Base-by-base conservation (phyloP, 2,329 filamentous ascomycete genomes). In the Verruconis gallopava region DNA sequence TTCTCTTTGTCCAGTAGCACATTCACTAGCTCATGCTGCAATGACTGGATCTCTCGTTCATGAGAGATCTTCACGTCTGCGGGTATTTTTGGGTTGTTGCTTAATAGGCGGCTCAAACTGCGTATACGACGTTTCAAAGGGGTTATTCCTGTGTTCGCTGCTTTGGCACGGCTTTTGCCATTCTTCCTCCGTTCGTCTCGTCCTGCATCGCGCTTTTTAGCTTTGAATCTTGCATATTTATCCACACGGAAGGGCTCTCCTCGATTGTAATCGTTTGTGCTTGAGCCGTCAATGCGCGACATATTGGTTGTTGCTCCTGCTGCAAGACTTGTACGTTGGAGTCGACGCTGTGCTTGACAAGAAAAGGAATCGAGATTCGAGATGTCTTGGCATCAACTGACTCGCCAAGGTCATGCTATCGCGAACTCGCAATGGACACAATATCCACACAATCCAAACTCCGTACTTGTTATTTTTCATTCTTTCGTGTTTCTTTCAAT, bases 111-210 rank as follows among this genome's bases (percentile, higher is more conserved):
- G 52, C 76, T 73, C 43, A 88, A 74, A 40, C 78, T 77, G 42
- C 84, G 72, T 45, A 77, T 76, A 36, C 79, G 73, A 60, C 82
- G 82, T 63, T 82, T 86, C 40, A 82, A 68, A 53, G 73, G 73
- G n/a, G 25, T 30, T 9, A 30, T 30, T 9, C 25, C 25, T 9
- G 25, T n/a, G 25, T 30, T 30, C 25, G 25, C 25, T 9, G 6
- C n/a, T n/a, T 30, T 30, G 0, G 64, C 65, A 6, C 73, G 66
- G 43, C 79, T 68, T 18, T 49, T 75, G 1, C 74, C 76, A 78
- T 61, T 0, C 70, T 65, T 4, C 33, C 9, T 15, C 33, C 33
- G 17, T 18, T 6, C 6, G 14, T 36, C 18, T 36, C 9, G 33
- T 13, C 33, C 33, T 11, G 9, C 33, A 11, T 30, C 14, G 14